Percentiles rank a stretch among this genome's conserved stretches.
Conservation (phyloP, 2,329 filamentous ascomycete species). For the Sarocladium oryzae region DNA sequence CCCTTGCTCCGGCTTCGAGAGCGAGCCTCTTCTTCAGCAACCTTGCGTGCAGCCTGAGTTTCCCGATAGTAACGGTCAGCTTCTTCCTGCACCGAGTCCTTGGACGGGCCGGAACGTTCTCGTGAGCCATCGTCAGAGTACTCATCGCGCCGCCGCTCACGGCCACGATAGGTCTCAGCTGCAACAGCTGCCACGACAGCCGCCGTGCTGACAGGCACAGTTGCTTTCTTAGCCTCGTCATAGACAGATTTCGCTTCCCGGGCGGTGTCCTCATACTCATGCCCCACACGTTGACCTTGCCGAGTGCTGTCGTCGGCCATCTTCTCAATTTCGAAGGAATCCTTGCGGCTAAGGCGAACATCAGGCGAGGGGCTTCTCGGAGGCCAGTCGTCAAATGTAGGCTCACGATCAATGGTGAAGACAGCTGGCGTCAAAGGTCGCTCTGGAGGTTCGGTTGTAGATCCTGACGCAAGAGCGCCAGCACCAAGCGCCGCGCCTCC, state of each 20-base stretch:
- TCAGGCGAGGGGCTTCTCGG: slow-evolving; percentile 20
- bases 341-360: slow-evolving; percentile 40
- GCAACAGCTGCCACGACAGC: slow-evolving; percentile 41
- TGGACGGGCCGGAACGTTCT: slow-evolving; percentile 22
- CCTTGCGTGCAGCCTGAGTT: slow-evolving; percentile 44
- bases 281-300: slow-evolving; percentile 15
- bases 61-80: slow-evolving; percentile 54
- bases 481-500: slow-evolving; percentile 28
- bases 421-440: slow-evolving; percentile 43
- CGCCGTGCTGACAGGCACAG: slow-evolving; percentile 39
- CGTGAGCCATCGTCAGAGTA: slow-evolving; percentile 27
- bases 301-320: slow-evolving; percentile 23
- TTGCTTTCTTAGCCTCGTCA: slow-evolving; percentile 40
- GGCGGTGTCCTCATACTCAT: slow-evolving; percentile 31
- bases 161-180: slow-evolving; percentile 29
- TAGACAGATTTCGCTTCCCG: slow-evolving; percentile 38
- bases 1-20: slow-evolving; percentile 39
- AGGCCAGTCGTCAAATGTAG: slow-evolving; percentile 36
- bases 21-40: slow-evolving; percentile 46
- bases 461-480: slow-evolving; percentile 34
- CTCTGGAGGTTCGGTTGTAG: slow-evolving; percentile 25
- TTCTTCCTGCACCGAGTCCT: slow-evolving; percentile 47
- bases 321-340: slow-evolving; percentile 40
- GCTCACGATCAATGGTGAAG: slow-evolving; percentile 48
- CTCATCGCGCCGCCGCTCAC: slow-evolving; percentile 21